Evolutionary conservation across 2,329 filamentous ascomycete genomes (phyloP), one percentile per base, ranked within the genome.

Genomic region (Aureobasidium uvarum): DNA sequence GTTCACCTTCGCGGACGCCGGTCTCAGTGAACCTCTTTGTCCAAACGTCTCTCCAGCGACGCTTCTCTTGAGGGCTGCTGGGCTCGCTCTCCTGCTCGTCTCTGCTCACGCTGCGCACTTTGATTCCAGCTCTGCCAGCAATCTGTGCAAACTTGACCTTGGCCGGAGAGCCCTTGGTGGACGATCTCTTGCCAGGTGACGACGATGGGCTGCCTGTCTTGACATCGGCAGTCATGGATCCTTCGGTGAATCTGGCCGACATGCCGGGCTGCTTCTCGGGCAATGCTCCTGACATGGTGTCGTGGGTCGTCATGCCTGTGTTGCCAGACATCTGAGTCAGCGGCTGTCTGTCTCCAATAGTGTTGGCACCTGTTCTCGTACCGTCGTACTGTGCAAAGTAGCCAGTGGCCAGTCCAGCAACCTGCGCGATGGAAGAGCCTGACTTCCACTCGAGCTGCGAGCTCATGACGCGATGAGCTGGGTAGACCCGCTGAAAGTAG

Each of bases 131-230:
- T 68, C 77, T 80, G 72, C 77, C 79, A 36, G 79, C 79, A 39
- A 81, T 76, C 48, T 78, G 75, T 71, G 80, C 79, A 55, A 81
- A 77, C 72, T 77, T 79, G 56, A 74, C 78, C 68, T 81, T 80
- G 60, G 80, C 75, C 20, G 79, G 80, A 8, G 79, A 81, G 36
- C 67, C 70, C 62, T 69, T 69, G 46, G 67, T 66, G 1, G 65
- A 54, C 25, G 67, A 66, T 54, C 67, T 69, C 64, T 65, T 67
- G 43, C 50, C 36, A 20, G 67, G 67, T 45, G 65, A 68, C 10
- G 62, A 48, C 28, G 52, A 62, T 28, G 58, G 55, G 46, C 60
- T 52, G 65, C 43, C 31, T 39, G 52, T 28, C 43, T 66, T 62
- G 43, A 28, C 58, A 31, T 66, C 62, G 51, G 58, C 45, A 13